Conservation (phyloP, 2,329 filamentous ascomycete genomes). For the Diaporthe caulivora region DNA sequence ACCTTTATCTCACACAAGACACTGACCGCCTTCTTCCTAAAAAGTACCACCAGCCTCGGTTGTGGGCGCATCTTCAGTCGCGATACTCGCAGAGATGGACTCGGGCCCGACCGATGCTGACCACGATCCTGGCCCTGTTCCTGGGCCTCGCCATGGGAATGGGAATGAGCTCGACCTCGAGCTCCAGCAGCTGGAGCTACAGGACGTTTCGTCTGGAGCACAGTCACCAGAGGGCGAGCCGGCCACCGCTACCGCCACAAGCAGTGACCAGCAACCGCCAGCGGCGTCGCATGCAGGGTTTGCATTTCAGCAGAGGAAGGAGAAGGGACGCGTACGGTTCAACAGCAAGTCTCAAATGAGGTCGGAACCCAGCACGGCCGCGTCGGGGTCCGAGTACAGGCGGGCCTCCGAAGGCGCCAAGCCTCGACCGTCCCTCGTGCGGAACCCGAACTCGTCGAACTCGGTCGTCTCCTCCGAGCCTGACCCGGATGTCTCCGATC, state of each 20-base stretch:
- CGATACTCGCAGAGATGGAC: constrained; percentile 22
- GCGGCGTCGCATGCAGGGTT: not conserved
- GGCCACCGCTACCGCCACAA: not conserved
- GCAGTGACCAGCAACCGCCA: not conserved
- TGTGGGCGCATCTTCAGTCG: not conserved
- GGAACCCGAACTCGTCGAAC: constrained; percentile 40
- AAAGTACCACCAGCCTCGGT: not conserved
- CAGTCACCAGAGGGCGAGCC: not conserved
- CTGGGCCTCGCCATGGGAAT: constrained; percentile 3
- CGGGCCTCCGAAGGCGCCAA: constrained; percentile 28
- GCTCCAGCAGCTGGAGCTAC: constrained; percentile 21
- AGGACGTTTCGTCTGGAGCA: constrained; percentile 10
- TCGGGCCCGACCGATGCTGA: constrained; percentile 10
- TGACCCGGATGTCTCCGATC: constrained; percentile 11
- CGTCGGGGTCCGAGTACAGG: constrained; percentile 5
- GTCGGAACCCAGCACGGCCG: constrained; percentile 42
- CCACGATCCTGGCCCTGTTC: constrained; percentile 22
- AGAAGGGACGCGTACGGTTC: constrained; percentile 62
- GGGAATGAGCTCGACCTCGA: constrained; percentile 2
- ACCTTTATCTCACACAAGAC: not conserved
- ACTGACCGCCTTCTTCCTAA: not conserved
- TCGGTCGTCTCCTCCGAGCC: constrained; percentile 22
- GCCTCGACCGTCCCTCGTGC: constrained; percentile 57
- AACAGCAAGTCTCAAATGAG: constrained; percentile 58
- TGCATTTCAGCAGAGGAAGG: constrained; percentile 48